phyloP scores from a whole-genome alignment of 1,139 yeast genomes.

The Magnusiomyces paraingens region DNA sequence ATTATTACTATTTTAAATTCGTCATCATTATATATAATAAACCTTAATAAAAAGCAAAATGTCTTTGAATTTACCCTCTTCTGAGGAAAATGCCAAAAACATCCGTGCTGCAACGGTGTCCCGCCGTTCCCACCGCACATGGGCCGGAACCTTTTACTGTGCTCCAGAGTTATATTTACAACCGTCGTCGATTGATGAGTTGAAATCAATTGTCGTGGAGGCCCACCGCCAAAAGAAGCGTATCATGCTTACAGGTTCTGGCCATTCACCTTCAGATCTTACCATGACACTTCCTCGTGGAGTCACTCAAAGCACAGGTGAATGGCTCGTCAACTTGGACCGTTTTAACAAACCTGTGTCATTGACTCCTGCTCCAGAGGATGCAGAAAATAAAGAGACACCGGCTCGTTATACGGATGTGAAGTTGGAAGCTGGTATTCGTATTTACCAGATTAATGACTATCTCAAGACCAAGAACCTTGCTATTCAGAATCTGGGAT shows the following conservation, averaged over 20 bases:
- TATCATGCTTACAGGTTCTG: constrained; percentile 83
- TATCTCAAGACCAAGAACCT: constrained; percentile 55
- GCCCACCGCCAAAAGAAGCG: constrained; percentile 61
- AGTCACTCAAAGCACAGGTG: constrained; percentile 30
- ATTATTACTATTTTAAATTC: background rate
- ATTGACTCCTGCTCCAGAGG: constrained; percentile 35
- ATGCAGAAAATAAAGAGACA: constrained; percentile 40
- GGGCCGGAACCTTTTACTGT: constrained; percentile 88
- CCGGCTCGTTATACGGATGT: constrained; percentile 61
- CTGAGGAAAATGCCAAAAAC: background rate
- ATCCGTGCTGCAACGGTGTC: background rate
- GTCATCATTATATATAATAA: background rate
- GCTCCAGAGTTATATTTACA: constrained; percentile 73
- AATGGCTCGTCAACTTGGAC: constrained; percentile 87
- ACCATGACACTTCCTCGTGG: constrained; percentile 55
- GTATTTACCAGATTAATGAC: constrained; percentile 72
- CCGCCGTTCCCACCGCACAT: constrained; percentile 50
- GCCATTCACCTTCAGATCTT: constrained; percentile 90
- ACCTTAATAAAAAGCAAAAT: background rate
- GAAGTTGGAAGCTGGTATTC: constrained; percentile 86
- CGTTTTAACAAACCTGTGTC: constrained; percentile 49
- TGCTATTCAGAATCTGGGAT: constrained; percentile 87
- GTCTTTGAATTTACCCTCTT: background rate
- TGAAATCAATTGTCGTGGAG: constrained; percentile 52
- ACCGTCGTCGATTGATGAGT: constrained; percentile 61